Conservation (phyloP, 441 rosid species). For the Flueggea neowawraea region DNA sequence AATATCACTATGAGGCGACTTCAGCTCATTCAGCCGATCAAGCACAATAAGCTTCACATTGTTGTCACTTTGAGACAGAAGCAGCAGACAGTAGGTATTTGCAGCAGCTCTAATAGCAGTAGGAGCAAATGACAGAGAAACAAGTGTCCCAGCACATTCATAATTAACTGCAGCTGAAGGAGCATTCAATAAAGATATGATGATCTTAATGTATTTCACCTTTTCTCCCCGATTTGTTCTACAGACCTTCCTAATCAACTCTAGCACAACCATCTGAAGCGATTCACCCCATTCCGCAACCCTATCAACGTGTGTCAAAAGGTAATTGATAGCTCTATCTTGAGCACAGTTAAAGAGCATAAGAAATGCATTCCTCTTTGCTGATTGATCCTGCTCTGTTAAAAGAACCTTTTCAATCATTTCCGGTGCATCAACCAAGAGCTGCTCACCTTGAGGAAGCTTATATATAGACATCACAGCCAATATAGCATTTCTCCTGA, state of each 20-base stretch:
- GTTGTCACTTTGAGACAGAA: constrained; percentile 89
- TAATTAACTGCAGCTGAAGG: constrained; percentile 84
- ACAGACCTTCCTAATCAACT: constrained; percentile 86
- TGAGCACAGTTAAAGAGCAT: constrained; percentile 90
- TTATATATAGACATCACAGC: constrained; percentile 79
- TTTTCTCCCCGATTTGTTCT: constrained; percentile 74
- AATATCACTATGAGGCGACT: constrained; percentile 72
- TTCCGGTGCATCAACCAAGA: constrained; percentile 74
- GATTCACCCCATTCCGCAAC: constrained; percentile 86
- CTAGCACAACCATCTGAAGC: constrained; percentile 93
- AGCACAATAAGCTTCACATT: constrained; percentile 93
- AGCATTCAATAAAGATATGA: constrained; percentile 75
- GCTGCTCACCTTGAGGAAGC: constrained; percentile 81
- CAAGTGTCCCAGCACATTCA: constrained; percentile 89
- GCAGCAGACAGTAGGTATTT: constrained; percentile 82
- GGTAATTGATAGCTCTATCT: constrained; percentile 75
- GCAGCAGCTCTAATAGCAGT: constrained; percentile 91
- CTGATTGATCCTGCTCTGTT: constrained; percentile 79
- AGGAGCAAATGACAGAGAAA: constrained; percentile 89
- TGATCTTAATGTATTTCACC: constrained; percentile 86
- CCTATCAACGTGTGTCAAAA: constrained; percentile 69
- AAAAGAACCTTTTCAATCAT: constrained; percentile 73
- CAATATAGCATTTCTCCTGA: constrained; percentile 70
- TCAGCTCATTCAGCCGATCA: constrained; percentile 80
- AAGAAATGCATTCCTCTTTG: constrained; percentile 89